Base-by-base conservation (phyloP, 2,329 filamentous ascomycete genomes). In the Meredithiella fracta region DNA sequence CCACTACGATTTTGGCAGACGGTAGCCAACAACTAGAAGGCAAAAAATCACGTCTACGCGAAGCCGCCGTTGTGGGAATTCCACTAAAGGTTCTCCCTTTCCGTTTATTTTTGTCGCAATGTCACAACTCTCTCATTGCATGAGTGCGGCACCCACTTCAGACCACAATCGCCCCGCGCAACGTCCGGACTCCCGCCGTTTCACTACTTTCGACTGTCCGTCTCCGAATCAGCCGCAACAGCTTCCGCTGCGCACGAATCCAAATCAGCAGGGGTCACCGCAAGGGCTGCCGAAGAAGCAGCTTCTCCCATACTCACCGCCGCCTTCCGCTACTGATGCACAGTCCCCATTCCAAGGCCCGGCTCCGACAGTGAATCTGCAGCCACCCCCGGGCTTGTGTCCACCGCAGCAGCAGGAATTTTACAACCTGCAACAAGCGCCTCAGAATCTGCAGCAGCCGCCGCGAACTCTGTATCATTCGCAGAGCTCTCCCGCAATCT, bases 401-500 rank as follows among this genome's bases (percentile, higher is more conserved):
- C 22, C 20, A 25, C 44, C 8, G 44, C 47, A 25, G 11, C 47
- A 26, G 6, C 2, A n/a, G 9, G 20, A 23, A 49, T 26, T 49
- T 9, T 22, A 49, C 5, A 23, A 20, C 15, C 38, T 7, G 4
- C 38, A 7, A 25, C 44, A 47, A 25, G 29, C 29, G 11, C 29
- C 29, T 34, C 29, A 34, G 29, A 34, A 34, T 11, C 29, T 11
- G 29, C 29, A 34, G 29, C 5, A 34, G 5, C 29, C 56, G 15
- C 40, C 53, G 15, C 53, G 44, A 5, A 49, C 22, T 15, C 31
- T 58, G 17, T 50, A 58, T 15, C 57, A 58, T 42, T 58, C 57
- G 15, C 53, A 56, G 25, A 58, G 57, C 25, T 55, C 57, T 8
- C 57, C 57, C 38, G 49, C 47, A 20, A 58, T 58, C n/a, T 42